Evolutionary conservation across 306 rosid genomes (phyloP), one percentile per base, ranked within the genome.

Genomic region (Prunus armeniaca): DNA sequence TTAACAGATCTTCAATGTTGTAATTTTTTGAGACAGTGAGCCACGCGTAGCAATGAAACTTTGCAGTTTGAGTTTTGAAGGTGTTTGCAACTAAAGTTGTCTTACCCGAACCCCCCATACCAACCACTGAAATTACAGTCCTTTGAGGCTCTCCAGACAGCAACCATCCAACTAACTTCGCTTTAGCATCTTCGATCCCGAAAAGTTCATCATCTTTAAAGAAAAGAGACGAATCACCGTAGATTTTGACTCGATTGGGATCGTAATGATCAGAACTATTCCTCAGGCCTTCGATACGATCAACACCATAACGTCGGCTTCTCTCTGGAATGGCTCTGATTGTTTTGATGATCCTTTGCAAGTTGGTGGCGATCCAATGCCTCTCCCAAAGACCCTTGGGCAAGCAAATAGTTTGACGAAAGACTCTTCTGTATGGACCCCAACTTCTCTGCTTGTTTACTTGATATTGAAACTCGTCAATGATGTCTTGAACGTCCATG

Each of bases 21-120:
- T 75, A 75, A 65, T 72, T 75, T 65, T 75, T 62, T 2, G 79
- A 75, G 65, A 75, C 65, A 51, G 79, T 75, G 28, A 75, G 65
- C 72, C 79, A 75, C 3, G 51, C 51, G 4, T 46, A 46, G 51
- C 51, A 46, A 46, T 46, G 38, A 34, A 34, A 34, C 38, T 34
- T 34, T 34, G 38, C 38, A 1, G 24, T 46, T 19, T n/a, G 51
- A 27, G 12, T 61, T 18, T 69, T 58, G 65, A 27, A 67, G 38
- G 43, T 41, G 25, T 51, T 62, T 20, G 65, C 79, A 17, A 38
- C 84, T 46, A 80, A 34, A 5, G 38, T 34, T 34, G 38, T 34
- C 38, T 34, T 34, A 7, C 38, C 38, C 38, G 8, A 34, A 17
- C 80, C 80, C 9, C 72, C 72, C 79, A 74, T 75, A 0, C 83